A percentile compares a stretch with the other conserved stretches of the same genome.
phyloP scores from a whole-genome alignment of 129 eudicot genomes.

The Smallanthus sonchifolius region DNA sequence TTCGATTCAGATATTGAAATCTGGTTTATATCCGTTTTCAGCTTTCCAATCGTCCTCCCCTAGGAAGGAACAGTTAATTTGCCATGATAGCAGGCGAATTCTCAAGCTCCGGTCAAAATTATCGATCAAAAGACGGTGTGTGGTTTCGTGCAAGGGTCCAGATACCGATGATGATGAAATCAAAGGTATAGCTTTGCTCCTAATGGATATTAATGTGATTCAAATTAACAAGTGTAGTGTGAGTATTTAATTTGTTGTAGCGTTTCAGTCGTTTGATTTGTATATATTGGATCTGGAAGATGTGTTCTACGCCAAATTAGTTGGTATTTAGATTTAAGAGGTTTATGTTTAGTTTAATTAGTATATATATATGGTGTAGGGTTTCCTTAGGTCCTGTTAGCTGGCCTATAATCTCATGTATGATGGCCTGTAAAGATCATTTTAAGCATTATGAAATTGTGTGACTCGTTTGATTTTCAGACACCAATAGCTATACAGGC shows the following conservation, averaged over 20 bases:
- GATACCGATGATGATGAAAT: conserved; percentile 38
- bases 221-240: not conserved
- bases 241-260: not conserved
- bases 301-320: not conserved
- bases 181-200: conserved; percentile 42
- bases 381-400: not conserved
- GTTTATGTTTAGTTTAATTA: too few species aligned
- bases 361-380: not conserved
- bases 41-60: conserved; percentile 30
- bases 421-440: not conserved
- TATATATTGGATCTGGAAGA: conserved; percentile 1
- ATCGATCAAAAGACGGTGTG: conserved; percentile 22
- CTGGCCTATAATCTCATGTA: not conserved
- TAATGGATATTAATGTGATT: not conserved
- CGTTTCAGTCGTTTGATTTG: conserved; percentile 5
- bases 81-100: conserved; percentile 26
- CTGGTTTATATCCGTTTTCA: conserved; percentile 41
- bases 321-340: not conserved
- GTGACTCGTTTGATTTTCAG: not conserved
- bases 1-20: conserved; percentile 48
- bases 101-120: conserved; percentile 22
- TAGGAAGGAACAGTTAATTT: conserved; percentile 26
- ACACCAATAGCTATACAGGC: too few species aligned
- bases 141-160: conserved; percentile 39
- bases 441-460: not conserved